Evolutionary conservation across 257 asterid species (phyloP), one percentile per base, ranked within the genome.

Genomic region (Solanum habrochaites): DNA sequence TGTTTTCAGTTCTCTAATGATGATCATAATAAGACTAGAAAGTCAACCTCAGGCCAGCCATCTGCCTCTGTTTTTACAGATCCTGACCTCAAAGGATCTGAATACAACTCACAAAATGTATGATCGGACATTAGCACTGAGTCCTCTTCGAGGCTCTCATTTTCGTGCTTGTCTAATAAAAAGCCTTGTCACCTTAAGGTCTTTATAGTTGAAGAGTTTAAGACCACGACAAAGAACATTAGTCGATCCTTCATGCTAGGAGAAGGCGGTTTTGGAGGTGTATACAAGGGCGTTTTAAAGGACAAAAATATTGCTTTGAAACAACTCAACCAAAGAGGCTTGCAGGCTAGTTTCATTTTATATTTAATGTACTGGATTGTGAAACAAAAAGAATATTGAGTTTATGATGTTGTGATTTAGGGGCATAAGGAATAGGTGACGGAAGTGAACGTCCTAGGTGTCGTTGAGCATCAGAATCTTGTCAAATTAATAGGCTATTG

Each of bases 371-470:
- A 64, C 8, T 64, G 71, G 16, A 4, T 16, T 11, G 67, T 8
- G 27, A 58, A 58, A 58, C 27, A 58, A 8, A 58, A 58, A 25
- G 27, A 42, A 31, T 31, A 31, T 60, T 56, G 58, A 66, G 13
- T 60, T 83, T 37, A 32, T 37, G 39, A 37, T 42, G n/a, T 37
- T 83, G 49, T 60, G 35, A 29, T 67, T 4, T 52, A 96, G 99
- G 99, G 99, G 73, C 99, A 95, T 90, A 96, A 96, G 90, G 99
- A 96, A 89, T 96, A 98, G 98, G 95, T 95, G 91, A 96, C 98
- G 11, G 98, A 96, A 89, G 99, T 96, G 42, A 95, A 94, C 29
- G 95, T 96, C 31, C 95, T 96, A 23, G 99, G 99, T 39, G 87
- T 96, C 6, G 99, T 93, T 49, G 96, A 96, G 39, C 98, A 96